Conservation (phyloP, 1,284 basidiomycete genomes). For the Cutaneotrichosporon dermatis region DNA sequence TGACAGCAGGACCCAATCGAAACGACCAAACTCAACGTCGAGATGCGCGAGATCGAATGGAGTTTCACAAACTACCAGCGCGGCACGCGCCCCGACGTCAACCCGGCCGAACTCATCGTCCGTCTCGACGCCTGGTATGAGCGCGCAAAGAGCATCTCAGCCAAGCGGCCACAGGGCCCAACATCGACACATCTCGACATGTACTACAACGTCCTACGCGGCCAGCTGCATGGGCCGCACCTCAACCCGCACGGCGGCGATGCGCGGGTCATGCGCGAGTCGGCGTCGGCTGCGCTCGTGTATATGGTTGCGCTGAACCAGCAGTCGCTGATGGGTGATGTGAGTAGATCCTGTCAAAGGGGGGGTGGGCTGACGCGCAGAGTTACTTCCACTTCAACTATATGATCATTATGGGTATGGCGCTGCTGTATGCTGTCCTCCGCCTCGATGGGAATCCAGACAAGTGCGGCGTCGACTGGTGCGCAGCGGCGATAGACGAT, state of each 20-base stretch:
- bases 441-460: background rate
- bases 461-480: background rate
- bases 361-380: too few relatives aligned
- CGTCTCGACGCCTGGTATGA: slow-evolving; percentile 13
- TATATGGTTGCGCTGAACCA: slow-evolving; percentile 1
- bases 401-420: slow-evolving; percentile 9
- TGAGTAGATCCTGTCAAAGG: too few relatives aligned
- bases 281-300: slow-evolving; percentile 1
- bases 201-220: slow-evolving; percentile 9
- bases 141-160: background rate
- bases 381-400: slow-evolving; percentile 11
- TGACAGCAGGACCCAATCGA: background rate
- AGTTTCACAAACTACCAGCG: background rate
- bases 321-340: slow-evolving; percentile 6
- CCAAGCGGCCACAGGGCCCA: background rate
- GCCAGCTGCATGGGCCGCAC: slow-evolving; percentile 9
- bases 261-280: slow-evolving; percentile 4
- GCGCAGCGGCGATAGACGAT: background rate
- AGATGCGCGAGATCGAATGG: slow-evolving; percentile 9
- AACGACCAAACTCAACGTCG: slow-evolving; percentile 1
- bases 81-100: background rate
- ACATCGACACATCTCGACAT: slow-evolving; percentile 7
- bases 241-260: background rate
- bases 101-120: background rate
- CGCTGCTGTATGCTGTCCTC: slow-evolving; percentile 8